Conservation (phyloP, 108 stramenopile species). For the Skeletonema grethae region DNA sequence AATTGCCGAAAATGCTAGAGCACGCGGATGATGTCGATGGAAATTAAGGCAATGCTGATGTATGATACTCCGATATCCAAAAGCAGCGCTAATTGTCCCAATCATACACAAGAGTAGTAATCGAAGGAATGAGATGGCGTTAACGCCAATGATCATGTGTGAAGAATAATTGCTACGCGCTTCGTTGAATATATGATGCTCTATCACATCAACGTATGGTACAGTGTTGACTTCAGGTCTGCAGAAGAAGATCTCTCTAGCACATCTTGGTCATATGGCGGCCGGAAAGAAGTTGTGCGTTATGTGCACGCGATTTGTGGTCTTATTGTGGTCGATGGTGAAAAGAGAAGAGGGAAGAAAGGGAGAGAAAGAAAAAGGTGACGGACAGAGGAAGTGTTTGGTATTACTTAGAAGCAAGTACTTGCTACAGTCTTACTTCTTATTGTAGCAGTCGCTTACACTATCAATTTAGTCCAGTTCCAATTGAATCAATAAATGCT, state of each 20-base stretch:
- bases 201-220: background rate
- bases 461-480: background rate
- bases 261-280: too few species aligned
- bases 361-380: background rate
- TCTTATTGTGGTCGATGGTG: too few species aligned
- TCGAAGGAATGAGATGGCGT: conserved; percentile 1
- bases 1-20: background rate
- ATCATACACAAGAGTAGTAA: background rate
- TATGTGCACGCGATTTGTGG: too few species aligned
- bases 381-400: background rate
- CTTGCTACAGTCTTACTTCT: too few species aligned
- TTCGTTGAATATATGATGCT: background rate
- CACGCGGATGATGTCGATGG: background rate
- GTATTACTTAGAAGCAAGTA: too few species aligned
- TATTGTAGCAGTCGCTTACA: too few species aligned
- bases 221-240: too few species aligned
- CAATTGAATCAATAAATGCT: conserved; percentile 22
- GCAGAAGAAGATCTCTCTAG: too few species aligned
- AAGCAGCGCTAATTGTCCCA: background rate
- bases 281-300: too few species aligned
- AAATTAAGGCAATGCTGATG: background rate
- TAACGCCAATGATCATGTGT: conserved; percentile 1
- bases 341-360: background rate
- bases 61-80: conserved; percentile 1
- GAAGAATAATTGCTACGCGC: background rate